Conservation (phyloP, 2,329 filamentous ascomycete species). For the Thermochaetoides dissita region DNA sequence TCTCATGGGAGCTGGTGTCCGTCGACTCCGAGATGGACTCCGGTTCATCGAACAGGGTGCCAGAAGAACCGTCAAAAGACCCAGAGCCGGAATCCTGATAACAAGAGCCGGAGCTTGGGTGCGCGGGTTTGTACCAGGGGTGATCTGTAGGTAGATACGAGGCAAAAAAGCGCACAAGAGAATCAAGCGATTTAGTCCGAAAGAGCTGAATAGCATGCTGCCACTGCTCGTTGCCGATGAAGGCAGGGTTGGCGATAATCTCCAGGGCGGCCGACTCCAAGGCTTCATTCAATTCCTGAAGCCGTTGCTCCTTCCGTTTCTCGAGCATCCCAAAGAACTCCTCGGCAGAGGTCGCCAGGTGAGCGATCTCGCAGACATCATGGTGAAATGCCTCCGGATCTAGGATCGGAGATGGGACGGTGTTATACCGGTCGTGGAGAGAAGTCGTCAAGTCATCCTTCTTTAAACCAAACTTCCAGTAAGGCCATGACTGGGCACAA, state of each 20-base stretch:
- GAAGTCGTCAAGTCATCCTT: conserved; percentile 42
- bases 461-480: conserved; percentile 51
- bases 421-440: conserved; percentile 47
- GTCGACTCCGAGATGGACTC: too few relatives aligned
- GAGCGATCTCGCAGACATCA: conserved; percentile 45
- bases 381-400: conserved; percentile 48
- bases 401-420: conserved; percentile 39
- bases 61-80: too few relatives aligned
- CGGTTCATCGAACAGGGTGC: conserved; percentile 26
- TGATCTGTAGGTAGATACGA: conserved; percentile 42
- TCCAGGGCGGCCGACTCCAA: conserved; percentile 45
- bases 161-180: conserved; percentile 44
- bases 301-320: conserved; percentile 38
- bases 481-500: conserved; percentile 38
- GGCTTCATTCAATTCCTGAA: conserved; percentile 40
- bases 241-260: conserved; percentile 44
- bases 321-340: conserved; percentile 42
- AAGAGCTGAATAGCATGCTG: conserved; percentile 44
- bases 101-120: too few relatives aligned
- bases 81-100: too few relatives aligned
- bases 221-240: conserved; percentile 47
- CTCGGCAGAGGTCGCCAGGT: conserved; percentile 32
- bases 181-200: conserved; percentile 44
- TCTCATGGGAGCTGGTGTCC: too few relatives aligned
- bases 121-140: conserved; percentile 23